Conservation (phyloP, 805 yeast species). For the Cyberlindnera misumaiensis region DNA sequence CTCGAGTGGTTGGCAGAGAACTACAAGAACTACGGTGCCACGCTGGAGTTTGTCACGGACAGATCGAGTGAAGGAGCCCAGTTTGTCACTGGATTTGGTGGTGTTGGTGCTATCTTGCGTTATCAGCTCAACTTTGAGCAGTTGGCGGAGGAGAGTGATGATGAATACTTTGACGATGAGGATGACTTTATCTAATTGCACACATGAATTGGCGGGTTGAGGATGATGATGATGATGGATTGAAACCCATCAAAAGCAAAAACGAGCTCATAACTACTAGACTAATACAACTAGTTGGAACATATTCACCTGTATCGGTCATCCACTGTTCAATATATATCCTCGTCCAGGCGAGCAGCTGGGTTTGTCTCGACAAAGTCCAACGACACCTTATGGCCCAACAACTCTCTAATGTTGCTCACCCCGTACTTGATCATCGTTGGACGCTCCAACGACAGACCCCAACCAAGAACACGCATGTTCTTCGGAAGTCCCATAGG, state of each 20-base stretch:
- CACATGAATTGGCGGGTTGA: too few relatives aligned
- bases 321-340: conserved; percentile 19
- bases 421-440: conserved; percentile 98
- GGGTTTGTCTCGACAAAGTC: conserved; percentile 95
- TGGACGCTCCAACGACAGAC: conserved; percentile 94
- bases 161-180: conserved; percentile 68
- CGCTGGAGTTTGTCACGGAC: conserved; percentile 93
- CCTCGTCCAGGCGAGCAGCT: conserved; percentile 93
- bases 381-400: conserved; percentile 94
- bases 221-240: not conserved
- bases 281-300: not conserved
- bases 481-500: conserved; percentile 96
- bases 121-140: conserved; percentile 97
- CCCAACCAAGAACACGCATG: conserved; percentile 95
- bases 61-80: conserved; percentile 98
- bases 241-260: too few relatives aligned
- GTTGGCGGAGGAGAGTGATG: conserved; percentile 87
- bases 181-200: conserved; percentile 22
- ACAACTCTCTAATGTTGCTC: conserved; percentile 88
- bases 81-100: conserved; percentile 97
- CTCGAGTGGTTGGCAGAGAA: conserved; percentile 98
- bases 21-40: conserved; percentile 90
- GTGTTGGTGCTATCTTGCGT: conserved; percentile 94
- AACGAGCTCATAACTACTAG: too few relatives aligned
- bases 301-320: not conserved